phyloP scores from a whole-genome alignment of 1,139 yeast species.

The Blastobotrys aristatus region DNA sequence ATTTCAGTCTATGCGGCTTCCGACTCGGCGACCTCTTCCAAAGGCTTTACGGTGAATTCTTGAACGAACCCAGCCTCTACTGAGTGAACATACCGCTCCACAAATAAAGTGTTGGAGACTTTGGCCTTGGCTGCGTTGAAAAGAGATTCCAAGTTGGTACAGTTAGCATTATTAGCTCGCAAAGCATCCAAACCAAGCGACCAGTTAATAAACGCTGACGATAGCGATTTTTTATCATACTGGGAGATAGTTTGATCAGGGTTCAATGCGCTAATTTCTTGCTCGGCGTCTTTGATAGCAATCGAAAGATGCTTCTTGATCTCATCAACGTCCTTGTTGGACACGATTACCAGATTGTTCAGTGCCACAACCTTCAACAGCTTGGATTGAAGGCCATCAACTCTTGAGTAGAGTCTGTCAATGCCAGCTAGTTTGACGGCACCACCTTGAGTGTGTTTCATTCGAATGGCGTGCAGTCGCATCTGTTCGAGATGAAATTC shows the following conservation, averaged over 20 bases:
- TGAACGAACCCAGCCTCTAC: not conserved
- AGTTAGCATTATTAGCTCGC: not conserved
- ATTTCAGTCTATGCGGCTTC: no score
- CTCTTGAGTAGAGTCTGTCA: not conserved
- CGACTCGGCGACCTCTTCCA: not conserved
- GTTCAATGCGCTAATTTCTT: not conserved
- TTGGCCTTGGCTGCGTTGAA: not conserved
- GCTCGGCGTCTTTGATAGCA: not conserved
- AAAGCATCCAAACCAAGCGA: not conserved
- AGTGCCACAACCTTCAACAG: slow-evolving; percentile 12
- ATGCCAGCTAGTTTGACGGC: not conserved
- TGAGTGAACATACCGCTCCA: not conserved
- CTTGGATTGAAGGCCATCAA: slow-evolving; percentile 5
- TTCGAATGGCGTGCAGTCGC: slow-evolving; percentile 15
- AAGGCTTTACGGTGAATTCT: not conserved
- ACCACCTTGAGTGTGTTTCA: slow-evolving; percentile 3
- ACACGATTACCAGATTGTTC: not conserved
- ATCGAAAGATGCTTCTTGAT: not conserved
- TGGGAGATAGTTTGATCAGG: not conserved
- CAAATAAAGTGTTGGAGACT: not conserved
- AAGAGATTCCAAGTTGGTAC: not conserved
- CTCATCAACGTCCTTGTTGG: not conserved
- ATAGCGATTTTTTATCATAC: not conserved
- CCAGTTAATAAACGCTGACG: not conserved
- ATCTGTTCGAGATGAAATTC: slow-evolving; percentile 15